Evolutionary conservation across 2,329 filamentous ascomycete species (phyloP), one percentile per base, ranked within the genome.

Genomic region (Fusarium sp.): DNA sequence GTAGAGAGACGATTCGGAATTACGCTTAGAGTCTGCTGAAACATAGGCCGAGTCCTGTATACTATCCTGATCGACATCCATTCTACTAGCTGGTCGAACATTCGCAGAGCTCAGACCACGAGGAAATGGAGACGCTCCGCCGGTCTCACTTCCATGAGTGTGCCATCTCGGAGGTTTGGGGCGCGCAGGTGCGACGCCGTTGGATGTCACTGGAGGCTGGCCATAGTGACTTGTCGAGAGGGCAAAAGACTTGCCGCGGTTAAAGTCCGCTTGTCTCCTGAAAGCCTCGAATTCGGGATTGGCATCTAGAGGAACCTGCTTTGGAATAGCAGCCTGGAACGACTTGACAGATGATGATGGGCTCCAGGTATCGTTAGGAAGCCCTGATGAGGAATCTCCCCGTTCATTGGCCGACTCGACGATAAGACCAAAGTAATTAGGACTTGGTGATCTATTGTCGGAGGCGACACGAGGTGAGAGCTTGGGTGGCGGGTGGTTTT

Each of bases 221-320:
- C 80, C 78, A 64, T 87, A 85, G 61, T 86, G 82, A 2, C 83
- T 72, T 45, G 81, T 77, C 59, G 82, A 79, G 10, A 91, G 78
- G 34, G 78, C 88, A 39, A 80, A 80, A 1, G 80, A 76, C 46
- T 78, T 82, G 49, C 82, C 79, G 43, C 81, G 81, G 71, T 90
- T 90, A 36, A 87, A 84, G 74, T 95, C 92, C n/a, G 89, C 87
- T 74, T 94, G 91, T 68, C 86, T 88, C 72, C 86, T 86, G 77
- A 97, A 95, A 4, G 91, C 91, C 77, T 95, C 93, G 68, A 92
- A 95, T n/a, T 94, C 91, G 8, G 92, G 88, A 73, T 95, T 94
- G 34, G 91, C 88, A 73, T 95, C 92, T 51, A 93, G 81, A 0
- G 92, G 87, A 8, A 94, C 81, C 68, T 90, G 86, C 66, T 89